Evolutionary conservation across 495 filamentous ascomycete species (phyloP), one percentile per base, ranked within the genome.

Genomic region (Penicillium malachiteum): DNA sequence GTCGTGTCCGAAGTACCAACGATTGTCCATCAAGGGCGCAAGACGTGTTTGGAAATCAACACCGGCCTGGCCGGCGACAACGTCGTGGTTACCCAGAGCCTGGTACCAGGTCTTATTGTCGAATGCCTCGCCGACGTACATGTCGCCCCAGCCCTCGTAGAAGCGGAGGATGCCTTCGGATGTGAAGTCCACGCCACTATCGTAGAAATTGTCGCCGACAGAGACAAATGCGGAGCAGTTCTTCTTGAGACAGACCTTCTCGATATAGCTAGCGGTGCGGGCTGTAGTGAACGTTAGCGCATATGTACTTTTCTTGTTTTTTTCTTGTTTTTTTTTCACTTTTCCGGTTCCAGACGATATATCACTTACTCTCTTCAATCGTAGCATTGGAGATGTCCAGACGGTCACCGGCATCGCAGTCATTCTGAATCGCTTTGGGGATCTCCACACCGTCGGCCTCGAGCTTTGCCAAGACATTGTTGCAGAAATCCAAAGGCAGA

Each of bases 131-230:
- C 58, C 50, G 10, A 50, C 48, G 47, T 63, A 63, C 60, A 63
- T 60, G 54, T 57, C 45, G 13, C 52, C 53, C 60, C 60, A 63
- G 14, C 52, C 49, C 34, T 63, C 53, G 26, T 63, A 50, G 53
- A 63, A 63, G 32, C 60, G 60, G 33, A 57, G 50, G 45, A 63
- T 52, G 11, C 60, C 60, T 6, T 52, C 52, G 9, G 60, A 53
- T 5, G 52, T 56, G 48, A 63, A 63, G 50, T 52, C 57, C 14
- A 63, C 50, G 9, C 57, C 60, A 48, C 60, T 63, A 34, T 60
- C 57, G 54, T 63, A 63, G 54, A 63, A 63, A 33, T 63, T 63
- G 45, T 63, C 60, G 17, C 60, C 60, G 18, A 63, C 57, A 9
- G 60, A 63, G 1, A 57, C 10, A 30, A 63, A 57, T 12, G 60